Evolutionary conservation across 345 rosid species (phyloP).

Genomic region (Bruguiera parviflora): DNA sequence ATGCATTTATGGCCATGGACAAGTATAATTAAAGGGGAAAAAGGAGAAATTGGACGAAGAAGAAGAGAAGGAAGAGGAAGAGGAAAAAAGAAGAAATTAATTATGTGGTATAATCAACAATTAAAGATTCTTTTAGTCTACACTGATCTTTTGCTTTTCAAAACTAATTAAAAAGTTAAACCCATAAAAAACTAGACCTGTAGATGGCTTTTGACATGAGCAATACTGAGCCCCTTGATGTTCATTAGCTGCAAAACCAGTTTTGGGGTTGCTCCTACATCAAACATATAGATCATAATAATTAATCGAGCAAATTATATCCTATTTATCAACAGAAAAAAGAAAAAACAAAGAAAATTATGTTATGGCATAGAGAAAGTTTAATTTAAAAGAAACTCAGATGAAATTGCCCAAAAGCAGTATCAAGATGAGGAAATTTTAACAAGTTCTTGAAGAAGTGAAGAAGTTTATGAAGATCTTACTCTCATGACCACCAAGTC

Average conservation of each 20-base stretch:
- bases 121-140: too few species aligned
- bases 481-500: constrained; percentile 83
- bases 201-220: constrained; percentile 90
- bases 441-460: background rate
- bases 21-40: too few species aligned
- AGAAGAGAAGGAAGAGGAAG: too few species aligned
- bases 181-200: constrained; percentile 44
- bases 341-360: too few species aligned
- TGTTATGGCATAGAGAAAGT: too few species aligned
- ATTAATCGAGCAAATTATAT: background rate
- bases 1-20: too few species aligned
- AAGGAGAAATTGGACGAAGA: too few species aligned
- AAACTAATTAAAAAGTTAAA: background rate
- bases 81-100: too few species aligned
- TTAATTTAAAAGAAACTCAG: too few species aligned
- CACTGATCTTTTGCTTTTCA: background rate
- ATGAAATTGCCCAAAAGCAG: too few species aligned
- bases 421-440: background rate
- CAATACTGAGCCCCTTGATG: constrained; percentile 81
- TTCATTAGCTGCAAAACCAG: constrained; percentile 79
- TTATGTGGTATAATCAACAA: too few species aligned
- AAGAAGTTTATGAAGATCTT: constrained; percentile 11
- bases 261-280: constrained; percentile 80
- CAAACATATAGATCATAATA: background rate
- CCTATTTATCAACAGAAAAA: too few species aligned